A percentile compares a stretch with the other conserved stretches of the same genome.
Evolutionary conservation across 306 rosid genomes (phyloP).

Genomic region (Rosa chinensis): DNA sequence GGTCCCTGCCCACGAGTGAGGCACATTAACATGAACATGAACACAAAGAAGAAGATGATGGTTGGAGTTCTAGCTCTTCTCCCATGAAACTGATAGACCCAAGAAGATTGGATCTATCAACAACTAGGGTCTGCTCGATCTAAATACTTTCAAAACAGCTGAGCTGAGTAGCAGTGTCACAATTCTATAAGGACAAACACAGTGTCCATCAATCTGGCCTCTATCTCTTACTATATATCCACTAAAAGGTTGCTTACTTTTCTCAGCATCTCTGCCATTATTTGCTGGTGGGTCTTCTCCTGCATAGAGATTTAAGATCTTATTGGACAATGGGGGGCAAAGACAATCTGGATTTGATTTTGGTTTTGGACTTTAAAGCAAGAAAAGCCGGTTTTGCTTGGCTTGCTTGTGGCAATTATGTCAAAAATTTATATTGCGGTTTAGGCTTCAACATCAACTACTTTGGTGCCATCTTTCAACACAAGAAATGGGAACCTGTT

Average conservation of each 20-base stretch:
- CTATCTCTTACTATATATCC: conserved; percentile 32
- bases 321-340: conserved; percentile 48
- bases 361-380: conserved; percentile 39
- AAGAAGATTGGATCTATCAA: conserved; percentile 40
- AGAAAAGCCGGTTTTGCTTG: conserved; percentile 18
- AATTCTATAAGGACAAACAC: conserved; percentile 28
- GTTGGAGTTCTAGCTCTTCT: conserved; percentile 26
- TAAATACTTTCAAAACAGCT: conserved; percentile 10
- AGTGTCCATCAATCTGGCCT: conserved; percentile 24
- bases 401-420: background rate
- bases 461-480: background rate
- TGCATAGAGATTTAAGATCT: conserved; percentile 34
- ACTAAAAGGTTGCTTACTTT: conserved; percentile 31
- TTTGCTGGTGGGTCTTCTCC: conserved; percentile 46
- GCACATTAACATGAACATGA: background rate
- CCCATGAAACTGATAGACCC: conserved; percentile 50
- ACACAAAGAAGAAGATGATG: conserved; percentile 32
- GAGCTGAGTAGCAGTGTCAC: conserved; percentile 11
- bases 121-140: conserved; percentile 1
- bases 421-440: background rate
- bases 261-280: conserved; percentile 38
- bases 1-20: conserved; percentile 6
- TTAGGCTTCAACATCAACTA: background rate
- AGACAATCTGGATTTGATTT: conserved; percentile 46
- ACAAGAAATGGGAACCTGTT: conserved; percentile 6